Conservation (phyloP, 2,329 filamentous ascomycete species). For the Aspergillaceae sp. region DNA sequence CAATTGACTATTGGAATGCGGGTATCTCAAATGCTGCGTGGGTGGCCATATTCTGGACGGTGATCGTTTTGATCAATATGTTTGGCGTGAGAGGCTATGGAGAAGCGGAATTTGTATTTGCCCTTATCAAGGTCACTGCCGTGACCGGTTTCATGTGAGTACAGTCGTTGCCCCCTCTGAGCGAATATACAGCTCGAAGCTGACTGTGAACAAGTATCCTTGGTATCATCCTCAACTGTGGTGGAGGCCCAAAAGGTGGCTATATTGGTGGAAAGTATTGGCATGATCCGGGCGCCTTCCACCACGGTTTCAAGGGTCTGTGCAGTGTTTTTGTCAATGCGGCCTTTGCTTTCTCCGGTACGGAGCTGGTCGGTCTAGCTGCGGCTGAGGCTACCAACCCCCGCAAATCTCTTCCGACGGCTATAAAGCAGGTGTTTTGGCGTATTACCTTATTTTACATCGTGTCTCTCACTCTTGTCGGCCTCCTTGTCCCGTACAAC, state of each 20-base stretch:
- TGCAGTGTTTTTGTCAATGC: constrained; percentile 57
- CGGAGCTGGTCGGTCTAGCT: constrained; percentile 53
- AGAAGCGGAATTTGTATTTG: constrained; percentile 82
- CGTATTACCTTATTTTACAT: constrained; percentile 87
- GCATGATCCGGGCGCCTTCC: constrained; percentile 64
- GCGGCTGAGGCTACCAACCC: constrained; percentile 52
- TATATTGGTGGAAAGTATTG: constrained; percentile 78
- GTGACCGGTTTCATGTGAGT: constrained; percentile 80
- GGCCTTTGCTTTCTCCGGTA: constrained; percentile 55
- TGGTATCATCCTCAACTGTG: constrained; percentile 76
- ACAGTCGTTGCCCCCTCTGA: background rate
- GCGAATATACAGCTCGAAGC: background rate
- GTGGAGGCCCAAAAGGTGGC: constrained; percentile 61
- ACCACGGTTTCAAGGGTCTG: constrained; percentile 60
- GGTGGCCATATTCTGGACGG: constrained; percentile 68
- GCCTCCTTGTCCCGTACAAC: constrained; percentile 69
- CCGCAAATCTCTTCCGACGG: constrained; percentile 66
- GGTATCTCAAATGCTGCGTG: constrained; percentile 61
- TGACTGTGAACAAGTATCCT: constrained; percentile 51
- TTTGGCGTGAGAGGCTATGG: constrained; percentile 85
- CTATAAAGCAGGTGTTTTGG: constrained; percentile 93
- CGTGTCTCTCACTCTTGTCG: constrained; percentile 69
- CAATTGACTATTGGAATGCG: constrained; percentile 70
- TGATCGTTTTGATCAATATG: constrained; percentile 74
- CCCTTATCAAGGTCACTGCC: constrained; percentile 75